Percentiles rank a stretch among this genome's conserved stretches.
Evolutionary conservation across 202 grass and related monocot species (phyloP).

Genomic region (Hordeum pubiflorum): DNA sequence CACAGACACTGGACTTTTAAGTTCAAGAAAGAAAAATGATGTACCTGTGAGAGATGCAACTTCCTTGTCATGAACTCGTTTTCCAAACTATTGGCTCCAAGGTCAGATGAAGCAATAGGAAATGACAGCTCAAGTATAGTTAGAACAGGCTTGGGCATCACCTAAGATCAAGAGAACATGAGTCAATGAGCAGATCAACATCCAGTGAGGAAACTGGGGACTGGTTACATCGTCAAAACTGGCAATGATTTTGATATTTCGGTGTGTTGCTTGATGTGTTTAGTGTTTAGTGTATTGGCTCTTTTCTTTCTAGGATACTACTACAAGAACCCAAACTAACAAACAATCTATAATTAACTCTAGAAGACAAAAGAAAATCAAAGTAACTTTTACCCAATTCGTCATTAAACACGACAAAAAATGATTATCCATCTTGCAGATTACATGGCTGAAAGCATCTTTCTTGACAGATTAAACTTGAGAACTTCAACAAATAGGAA

Average conservation of each 20-base stretch:
- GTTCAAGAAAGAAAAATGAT: conserved; percentile 19
- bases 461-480: neutral
- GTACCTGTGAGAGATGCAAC: conserved; percentile 78
- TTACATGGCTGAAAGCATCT: neutral
- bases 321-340: neutral
- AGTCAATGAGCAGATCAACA: conserved; percentile 4
- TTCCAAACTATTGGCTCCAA: conserved; percentile 78
- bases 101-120: conserved; percentile 84
- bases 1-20: neutral
- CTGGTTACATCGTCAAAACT: neutral
- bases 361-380: neutral
- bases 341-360: neutral
- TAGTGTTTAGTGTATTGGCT: too few species aligned
- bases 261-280: neutral
- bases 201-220: neutral
- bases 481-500: neutral
- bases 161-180: conserved; percentile 44
- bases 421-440: neutral
- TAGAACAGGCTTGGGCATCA: conserved; percentile 86
- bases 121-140: conserved; percentile 62
- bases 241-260: neutral
- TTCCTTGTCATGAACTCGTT: conserved; percentile 81
- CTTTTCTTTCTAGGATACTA: neutral
- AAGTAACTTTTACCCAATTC: neutral
- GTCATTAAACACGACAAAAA: neutral